Percentiles rank a stretch among this genome's conserved stretches.
These are phyloP conservation scores for Orbilia blumenaviensis DNA, from an alignment of 2,329 filamentous ascomycete species.

Conservation along the genomic window DNA sequence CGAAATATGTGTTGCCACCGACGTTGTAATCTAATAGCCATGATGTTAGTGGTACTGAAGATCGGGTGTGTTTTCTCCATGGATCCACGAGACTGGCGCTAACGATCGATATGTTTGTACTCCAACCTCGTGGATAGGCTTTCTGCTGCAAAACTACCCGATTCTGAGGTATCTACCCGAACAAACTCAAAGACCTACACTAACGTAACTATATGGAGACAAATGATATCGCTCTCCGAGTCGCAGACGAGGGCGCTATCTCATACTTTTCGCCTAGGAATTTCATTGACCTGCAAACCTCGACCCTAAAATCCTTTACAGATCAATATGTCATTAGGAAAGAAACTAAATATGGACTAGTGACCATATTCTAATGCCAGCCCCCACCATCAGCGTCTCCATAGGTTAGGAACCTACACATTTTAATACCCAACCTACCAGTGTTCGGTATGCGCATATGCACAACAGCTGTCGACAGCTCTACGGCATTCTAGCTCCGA, in stretches of 20 bases:
- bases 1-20: constrained; percentile 24
- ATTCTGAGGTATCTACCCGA: background rate
- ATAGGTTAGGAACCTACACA: background rate
- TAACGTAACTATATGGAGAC: background rate
- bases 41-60: background rate
- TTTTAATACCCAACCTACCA: background rate
- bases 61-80: background rate
- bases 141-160: background rate
- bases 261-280: background rate
- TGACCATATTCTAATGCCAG: background rate
- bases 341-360: background rate
- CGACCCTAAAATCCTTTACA: background rate
- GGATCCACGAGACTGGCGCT: background rate
- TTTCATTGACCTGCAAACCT: constrained; percentile 2
- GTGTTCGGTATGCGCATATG: too few species aligned
- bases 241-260: background rate
- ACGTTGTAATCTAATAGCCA: too few species aligned
- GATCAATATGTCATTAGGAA: background rate
- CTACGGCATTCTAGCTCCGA: background rate
- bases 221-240: background rate
- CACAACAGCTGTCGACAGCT: constrained; percentile 8
- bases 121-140: background rate
- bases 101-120: background rate
- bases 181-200: background rate
- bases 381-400: background rate